These are phyloP conservation scores for Globisporangium viniferum DNA, from an alignment of 352 stramenopile species.

Conservation along the genomic window DNA sequence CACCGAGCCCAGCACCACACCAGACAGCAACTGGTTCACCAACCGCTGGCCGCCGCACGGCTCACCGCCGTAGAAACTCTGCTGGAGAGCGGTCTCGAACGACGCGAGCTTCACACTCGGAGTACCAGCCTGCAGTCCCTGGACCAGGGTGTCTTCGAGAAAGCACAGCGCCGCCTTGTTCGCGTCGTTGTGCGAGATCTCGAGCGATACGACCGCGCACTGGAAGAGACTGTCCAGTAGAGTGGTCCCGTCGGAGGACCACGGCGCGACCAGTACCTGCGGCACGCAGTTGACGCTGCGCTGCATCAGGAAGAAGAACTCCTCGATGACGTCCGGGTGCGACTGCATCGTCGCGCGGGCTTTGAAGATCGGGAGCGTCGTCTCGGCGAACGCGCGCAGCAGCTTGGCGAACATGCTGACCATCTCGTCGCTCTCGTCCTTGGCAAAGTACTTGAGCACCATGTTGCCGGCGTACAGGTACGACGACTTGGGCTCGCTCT, in stretches of 20 bases:
- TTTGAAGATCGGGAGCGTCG: constrained; percentile 86
- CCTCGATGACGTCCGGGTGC: constrained; percentile 93
- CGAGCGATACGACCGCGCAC: constrained; percentile 83
- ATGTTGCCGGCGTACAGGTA: constrained; percentile 84
- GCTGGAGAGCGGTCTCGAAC: constrained; percentile 24
- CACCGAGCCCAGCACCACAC: constrained; percentile 62
- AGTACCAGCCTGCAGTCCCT: constrained; percentile 19
- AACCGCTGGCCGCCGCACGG: constrained; percentile 43
- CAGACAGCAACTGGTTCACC: constrained; percentile 54
- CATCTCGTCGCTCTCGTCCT: constrained; percentile 27
- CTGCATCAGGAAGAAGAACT: constrained; percentile 95
- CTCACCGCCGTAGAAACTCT: constrained; percentile 20
- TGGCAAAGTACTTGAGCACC: constrained; percentile 76
- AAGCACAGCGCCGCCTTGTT: constrained; percentile 94
- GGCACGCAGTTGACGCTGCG: constrained; percentile 86
- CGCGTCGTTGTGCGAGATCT: constrained; percentile 91
- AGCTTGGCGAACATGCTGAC: constrained; percentile 51
- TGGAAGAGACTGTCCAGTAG: constrained; percentile 83
- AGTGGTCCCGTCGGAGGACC: constrained; percentile 27
- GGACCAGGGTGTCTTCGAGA: constrained; percentile 63
- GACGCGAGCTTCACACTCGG: constrained; percentile 14
- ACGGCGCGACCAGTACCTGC: constrained; percentile 49
- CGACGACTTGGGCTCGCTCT: constrained; percentile 75
- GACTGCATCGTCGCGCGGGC: constrained; percentile 46
- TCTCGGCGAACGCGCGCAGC: constrained; percentile 60